phyloP scores from a whole-genome alignment of 805 yeast genomes.

The Kluyveromyces aestuarii region DNA sequence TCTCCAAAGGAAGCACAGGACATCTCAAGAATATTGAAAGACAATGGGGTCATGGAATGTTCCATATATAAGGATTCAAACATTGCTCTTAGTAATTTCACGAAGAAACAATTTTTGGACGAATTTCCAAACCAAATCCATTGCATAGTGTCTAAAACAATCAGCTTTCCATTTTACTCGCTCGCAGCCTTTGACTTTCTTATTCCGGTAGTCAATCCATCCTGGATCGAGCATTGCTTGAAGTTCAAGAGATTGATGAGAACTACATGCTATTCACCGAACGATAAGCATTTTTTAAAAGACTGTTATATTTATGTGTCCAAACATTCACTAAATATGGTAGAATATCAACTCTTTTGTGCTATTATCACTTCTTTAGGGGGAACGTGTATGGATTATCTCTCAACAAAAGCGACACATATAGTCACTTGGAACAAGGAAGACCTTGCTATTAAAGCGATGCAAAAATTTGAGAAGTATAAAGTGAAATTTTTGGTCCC shows the following conservation, averaged over 20 bases:
- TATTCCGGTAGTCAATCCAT: constrained; percentile 23
- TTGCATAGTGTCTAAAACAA: constrained; percentile 17
- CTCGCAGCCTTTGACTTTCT: constrained; percentile 21
- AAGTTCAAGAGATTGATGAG: constrained; percentile 14
- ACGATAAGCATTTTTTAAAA: constrained; percentile 55
- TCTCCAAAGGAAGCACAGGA: constrained; percentile 4
- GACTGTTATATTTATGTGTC: constrained; percentile 54
- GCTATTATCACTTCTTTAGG: constrained; percentile 56
- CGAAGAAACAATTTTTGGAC: constrained; percentile 2
- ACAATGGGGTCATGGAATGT: constrained; percentile 11
- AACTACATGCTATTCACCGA: constrained; percentile 49
- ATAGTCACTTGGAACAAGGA: constrained; percentile 50
- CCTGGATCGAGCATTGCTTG: constrained; percentile 20
- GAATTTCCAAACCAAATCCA: constrained; percentile 11
- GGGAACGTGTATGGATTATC: constrained; percentile 53
- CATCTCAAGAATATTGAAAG: constrained; percentile 6
- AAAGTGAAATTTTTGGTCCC: constrained; percentile 60
- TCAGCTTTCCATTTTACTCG: constrained; percentile 21
- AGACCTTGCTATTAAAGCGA: constrained; percentile 52
- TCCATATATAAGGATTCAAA: constrained; percentile 1
- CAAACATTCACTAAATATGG: constrained; percentile 46
- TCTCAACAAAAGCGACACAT: constrained; percentile 73
- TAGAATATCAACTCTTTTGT: constrained; percentile 59
- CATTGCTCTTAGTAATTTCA: neutral
- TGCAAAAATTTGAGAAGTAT: constrained; percentile 29